Evolutionary conservation across 805 yeast genomes (phyloP).

Genomic region (Lipomyces yamadae): DNA sequence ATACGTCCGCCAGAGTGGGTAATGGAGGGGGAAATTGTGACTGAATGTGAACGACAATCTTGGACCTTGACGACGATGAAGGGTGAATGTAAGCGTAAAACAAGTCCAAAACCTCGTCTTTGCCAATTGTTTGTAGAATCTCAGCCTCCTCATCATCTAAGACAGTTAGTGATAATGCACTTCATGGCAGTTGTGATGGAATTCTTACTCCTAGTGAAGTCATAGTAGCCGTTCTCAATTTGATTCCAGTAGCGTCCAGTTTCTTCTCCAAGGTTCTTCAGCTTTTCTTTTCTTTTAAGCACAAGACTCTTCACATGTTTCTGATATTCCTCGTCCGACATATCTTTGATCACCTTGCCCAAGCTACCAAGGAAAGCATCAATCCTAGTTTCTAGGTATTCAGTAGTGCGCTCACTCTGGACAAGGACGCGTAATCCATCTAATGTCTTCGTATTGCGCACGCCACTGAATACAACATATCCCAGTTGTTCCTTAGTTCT

Average conservation of each 20-base stretch:
- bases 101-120: conserved; percentile 61
- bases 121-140: conserved; percentile 57
- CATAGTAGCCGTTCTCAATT: conserved; percentile 77
- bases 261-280: conserved; percentile 82
- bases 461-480: conserved; percentile 85
- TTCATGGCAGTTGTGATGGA: not conserved
- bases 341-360: conserved; percentile 52
- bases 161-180: not conserved
- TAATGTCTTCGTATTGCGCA: conserved; percentile 68
- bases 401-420: conserved; percentile 81
- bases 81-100: conserved; percentile 55
- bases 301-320: conserved; percentile 73
- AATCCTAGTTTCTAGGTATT: conserved; percentile 76
- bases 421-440: conserved; percentile 74
- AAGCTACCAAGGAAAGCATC: conserved; percentile 62
- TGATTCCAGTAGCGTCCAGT: conserved; percentile 64
- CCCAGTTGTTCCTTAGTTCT: conserved; percentile 96
- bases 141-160: conserved; percentile 60
- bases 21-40: conserved; percentile 51
- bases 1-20: conserved; percentile 19
- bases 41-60: conserved; percentile 64
- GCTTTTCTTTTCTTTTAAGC: conserved; percentile 67
- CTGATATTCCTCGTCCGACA: conserved; percentile 68
- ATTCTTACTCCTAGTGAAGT: conserved; percentile 54
- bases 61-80: conserved; percentile 47